Conservation (phyloP, 352 stramenopile genomes). For the Lagenidium sp. region DNA sequence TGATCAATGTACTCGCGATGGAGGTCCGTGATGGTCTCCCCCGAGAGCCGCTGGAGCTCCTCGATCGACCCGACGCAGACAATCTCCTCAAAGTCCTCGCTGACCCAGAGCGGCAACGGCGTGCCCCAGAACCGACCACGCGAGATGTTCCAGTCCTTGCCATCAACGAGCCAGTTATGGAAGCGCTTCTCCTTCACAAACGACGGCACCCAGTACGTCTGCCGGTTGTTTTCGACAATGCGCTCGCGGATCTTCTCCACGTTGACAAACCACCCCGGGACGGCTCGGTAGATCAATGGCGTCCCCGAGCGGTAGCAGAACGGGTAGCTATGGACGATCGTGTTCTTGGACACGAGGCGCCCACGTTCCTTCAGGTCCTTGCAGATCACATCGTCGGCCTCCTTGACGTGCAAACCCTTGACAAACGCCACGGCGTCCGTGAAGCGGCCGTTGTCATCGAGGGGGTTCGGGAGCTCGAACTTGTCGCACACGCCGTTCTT, state of each 20-base stretch:
- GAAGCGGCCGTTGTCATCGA: slow-evolving; percentile 97
- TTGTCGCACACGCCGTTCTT: slow-evolving; percentile 93
- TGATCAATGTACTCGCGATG: slow-evolving; percentile 98
- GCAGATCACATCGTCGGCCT: slow-evolving; percentile 97
- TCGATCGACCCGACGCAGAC: slow-evolving; percentile 96
- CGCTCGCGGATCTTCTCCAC: slow-evolving; percentile 97
- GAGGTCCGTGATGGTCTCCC: slow-evolving; percentile 91
- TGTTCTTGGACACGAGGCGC: slow-evolving; percentile 95
- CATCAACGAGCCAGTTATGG: slow-evolving; percentile 99
- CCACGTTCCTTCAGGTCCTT: slow-evolving; percentile 91
- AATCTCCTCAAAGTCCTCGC: slow-evolving; percentile 96
- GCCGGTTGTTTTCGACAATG: slow-evolving; percentile 86
- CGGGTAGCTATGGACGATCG: slow-evolving; percentile 97
- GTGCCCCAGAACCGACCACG: slow-evolving; percentile 99
- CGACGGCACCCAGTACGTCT: slow-evolving; percentile 76
- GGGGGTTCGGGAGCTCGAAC: slow-evolving; percentile 92
- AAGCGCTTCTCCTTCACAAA: slow-evolving; percentile 99
- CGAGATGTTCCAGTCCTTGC: slow-evolving; percentile 98
- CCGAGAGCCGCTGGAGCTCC: slow-evolving; percentile 94
- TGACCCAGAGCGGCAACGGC: slow-evolving; percentile 98
- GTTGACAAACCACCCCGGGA: slow-evolving; percentile 99
- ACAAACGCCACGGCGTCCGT: slow-evolving; percentile 90
- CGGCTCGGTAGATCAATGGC: slow-evolving; percentile 99
- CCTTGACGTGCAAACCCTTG: slow-evolving; percentile 95
- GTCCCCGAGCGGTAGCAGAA: slow-evolving; percentile 99